Base-by-base conservation (phyloP, 371 early-diverging fungal species). In the Circinella umbellata region DNA sequence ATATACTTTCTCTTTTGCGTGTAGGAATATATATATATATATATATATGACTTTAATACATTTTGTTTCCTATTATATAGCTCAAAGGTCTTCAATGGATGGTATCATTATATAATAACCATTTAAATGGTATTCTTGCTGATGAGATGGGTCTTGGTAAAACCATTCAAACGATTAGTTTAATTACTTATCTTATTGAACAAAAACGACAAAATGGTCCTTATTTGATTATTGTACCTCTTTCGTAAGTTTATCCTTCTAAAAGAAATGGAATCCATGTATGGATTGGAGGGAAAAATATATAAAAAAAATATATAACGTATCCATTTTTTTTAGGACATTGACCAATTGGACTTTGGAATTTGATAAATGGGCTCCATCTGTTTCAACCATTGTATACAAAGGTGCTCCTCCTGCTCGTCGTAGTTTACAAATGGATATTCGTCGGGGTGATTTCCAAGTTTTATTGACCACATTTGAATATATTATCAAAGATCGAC, bases 121-220 rank as follows among this genome's bases (percentile, higher is more conserved):
- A 92, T 54, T 79, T 97, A 73, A 97, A 97, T 78, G 99, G 99
- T 55, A 99, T 99, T 65, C 79, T 99, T 73, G 98, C 99, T 4
- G 99, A 99, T 83, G 99, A 99, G 85, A 99, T 99, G 99, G 97
- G 98, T 62, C 82, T 98, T 18, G 98, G 97, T 59, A 96, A 98
- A 80, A 97, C 98, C 2, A 94, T 99, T 65, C 99, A 99, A 79
- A 98, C 99, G 2, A 96, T 99, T 60, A 95, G 99, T 63, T 86
- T 99, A 64, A 90, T 99, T 55, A 94, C 96, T 38, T 95, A 95
- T 74, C 79, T 99, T 69, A 94, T 97, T 68, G 98, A 98, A 70
- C 87, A 85, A 70, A 97, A 97, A 84, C 88, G 89, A 73, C 95
- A 95, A 75, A 87, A 89, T 66, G 98, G 98, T 5, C 99, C 99